A percentile compares a stretch with the other conserved stretches of the same genome.
Conservation (phyloP, 2,329 filamentous ascomycete genomes). For the Raffaelea arxii region DNA sequence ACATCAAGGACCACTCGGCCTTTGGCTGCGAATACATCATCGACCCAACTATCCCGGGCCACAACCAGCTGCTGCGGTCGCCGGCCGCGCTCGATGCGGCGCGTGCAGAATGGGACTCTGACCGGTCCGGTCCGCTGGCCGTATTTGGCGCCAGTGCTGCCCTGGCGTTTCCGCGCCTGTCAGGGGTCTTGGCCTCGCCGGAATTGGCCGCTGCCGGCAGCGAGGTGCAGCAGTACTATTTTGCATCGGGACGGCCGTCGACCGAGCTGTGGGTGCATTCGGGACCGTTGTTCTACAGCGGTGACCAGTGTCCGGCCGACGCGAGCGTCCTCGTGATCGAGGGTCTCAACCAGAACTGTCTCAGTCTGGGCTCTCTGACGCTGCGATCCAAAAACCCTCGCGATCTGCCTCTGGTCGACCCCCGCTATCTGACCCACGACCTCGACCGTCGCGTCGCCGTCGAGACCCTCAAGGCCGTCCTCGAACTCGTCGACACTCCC, state of each 20-base stretch:
- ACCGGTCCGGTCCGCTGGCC: neutral
- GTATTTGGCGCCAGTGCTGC: conserved; percentile 1
- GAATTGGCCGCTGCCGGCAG: neutral
- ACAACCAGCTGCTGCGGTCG: neutral
- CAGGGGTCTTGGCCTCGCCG: neutral
- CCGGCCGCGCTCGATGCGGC: neutral
- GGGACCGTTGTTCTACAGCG: conserved; percentile 18
- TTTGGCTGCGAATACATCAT: conserved; percentile 7
- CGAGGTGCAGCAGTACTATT: neutral
- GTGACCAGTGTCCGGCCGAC: conserved; percentile 19
- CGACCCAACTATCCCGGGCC: neutral
- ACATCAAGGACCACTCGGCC: conserved; percentile 25
- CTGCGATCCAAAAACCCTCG: conserved; percentile 6
- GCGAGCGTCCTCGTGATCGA: conserved; percentile 7
- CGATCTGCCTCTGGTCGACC: conserved; percentile 12
- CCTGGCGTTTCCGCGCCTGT: conserved; percentile 1
- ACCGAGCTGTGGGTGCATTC: conserved; percentile 13
- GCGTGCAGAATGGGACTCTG: neutral
- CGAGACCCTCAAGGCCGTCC: conserved; percentile 4
- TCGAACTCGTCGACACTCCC: neutral
- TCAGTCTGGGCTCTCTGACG: conserved; percentile 9
- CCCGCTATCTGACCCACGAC: conserved; percentile 6
- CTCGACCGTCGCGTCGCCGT: conserved; percentile 4
- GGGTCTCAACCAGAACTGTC: conserved; percentile 6
- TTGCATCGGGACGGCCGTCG: neutral